Evolutionary conservation across 495 filamentous ascomycete species (phyloP), one percentile per base, ranked within the genome.

Genomic region (Ramalina peruviana): DNA sequence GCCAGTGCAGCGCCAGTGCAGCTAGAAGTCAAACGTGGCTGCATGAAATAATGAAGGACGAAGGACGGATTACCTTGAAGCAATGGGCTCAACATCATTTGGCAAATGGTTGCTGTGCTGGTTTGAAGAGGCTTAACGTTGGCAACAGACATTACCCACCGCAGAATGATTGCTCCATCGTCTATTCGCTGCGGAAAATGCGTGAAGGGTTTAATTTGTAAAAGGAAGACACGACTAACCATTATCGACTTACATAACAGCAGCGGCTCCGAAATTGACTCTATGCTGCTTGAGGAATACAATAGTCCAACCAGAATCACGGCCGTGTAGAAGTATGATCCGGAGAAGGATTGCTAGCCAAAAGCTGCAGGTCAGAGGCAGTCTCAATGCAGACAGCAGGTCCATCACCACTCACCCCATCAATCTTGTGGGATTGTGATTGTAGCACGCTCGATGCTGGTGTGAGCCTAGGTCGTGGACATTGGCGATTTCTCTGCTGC

Each of bases 201-300:
- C 30, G 12, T 33, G 30, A 33, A 33, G 12, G 12, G 9, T 33
- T 50, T 43, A 13, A 50, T 21, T 33, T 30, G 21, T 37, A 21
- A 52, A 52, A 33, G 30, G 30, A 38, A 49, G 56, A 55, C 38
- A 56, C 40, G 19, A 59, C 57, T 56, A 51, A 59, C 54, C 57
- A 56, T 59, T 36, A 41, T 52, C 47, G 49, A 58, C 56, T 58
- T 58, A 58, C 56, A 58, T 58, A 46, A 46, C 7, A 53, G 53
- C 56, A 52, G 56, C 56, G 49, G 42, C 23, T 15, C 16, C 26
- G 30, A 13, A 37, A 21, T 16, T 36, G 40, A 37, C 33, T 20
- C 45, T 43, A 43, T 40, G 49, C 41, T 49, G 52, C 49, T 51
- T 50, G 42, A 48, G 47, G 36, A 25, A 11, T 39, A 7, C 39